Percentiles rank a stretch among this genome's conserved stretches.
Conservation (phyloP, 148 eudicot species). For the Rhododendron molle region DNA sequence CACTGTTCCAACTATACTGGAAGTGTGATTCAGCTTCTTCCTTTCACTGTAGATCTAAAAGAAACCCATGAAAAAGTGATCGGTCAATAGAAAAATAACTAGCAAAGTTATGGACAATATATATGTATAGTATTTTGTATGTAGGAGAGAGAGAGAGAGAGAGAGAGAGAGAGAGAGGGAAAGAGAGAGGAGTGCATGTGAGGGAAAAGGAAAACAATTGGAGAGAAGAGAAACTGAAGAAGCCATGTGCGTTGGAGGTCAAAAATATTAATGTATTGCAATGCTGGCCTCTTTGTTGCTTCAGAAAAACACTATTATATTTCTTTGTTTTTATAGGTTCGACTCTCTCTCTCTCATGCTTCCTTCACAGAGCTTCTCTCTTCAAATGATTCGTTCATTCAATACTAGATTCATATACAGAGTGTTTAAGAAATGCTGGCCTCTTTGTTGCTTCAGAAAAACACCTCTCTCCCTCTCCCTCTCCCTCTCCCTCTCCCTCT, state of each 20-base stretch:
- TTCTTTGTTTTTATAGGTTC: background rate
- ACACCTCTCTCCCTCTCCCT: no score
- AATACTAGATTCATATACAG: background rate
- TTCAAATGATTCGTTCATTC: background rate
- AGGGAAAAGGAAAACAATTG: conserved; percentile 9
- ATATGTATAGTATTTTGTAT: background rate
- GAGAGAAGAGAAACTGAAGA: conserved; percentile 19
- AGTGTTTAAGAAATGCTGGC: no score
- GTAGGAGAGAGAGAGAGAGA: no score
- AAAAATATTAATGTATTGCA: conserved; percentile 8
- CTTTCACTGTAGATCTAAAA: conserved; percentile 34
- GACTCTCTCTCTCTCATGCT: background rate
- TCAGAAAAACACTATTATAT: background rate
- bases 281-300: background rate
- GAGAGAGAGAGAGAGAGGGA: background rate
- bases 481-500: no score
- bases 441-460: no score
- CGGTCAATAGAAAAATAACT: conserved; percentile 18
- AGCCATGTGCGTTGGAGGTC: conserved; percentile 29
- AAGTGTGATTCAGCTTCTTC: conserved; percentile 9
- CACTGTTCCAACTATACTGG: background rate
- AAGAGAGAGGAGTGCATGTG: conserved; percentile 24
- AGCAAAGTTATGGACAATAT: conserved; percentile 1
- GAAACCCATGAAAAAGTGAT: conserved; percentile 18
- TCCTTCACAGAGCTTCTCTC: background rate